phyloP scores from a whole-genome alignment of 1,284 basidiomycete species.

The Leccinum proliferum region DNA sequence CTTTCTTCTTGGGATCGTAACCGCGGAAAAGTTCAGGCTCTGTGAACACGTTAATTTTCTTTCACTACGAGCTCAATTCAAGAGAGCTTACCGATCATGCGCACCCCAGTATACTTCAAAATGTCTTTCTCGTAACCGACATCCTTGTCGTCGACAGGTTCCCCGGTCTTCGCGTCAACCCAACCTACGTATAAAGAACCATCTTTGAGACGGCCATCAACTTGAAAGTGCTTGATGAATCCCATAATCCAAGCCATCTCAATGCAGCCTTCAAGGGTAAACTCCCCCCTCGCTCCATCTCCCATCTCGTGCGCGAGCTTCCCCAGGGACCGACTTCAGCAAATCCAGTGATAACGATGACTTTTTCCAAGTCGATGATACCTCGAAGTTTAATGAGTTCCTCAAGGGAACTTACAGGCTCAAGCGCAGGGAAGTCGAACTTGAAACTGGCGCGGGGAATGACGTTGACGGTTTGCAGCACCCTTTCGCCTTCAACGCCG shows the following conservation, averaged over 20 bases:
- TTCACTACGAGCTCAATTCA: background rate
- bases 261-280: conserved; percentile 96
- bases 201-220: conserved; percentile 93
- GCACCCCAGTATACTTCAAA: conserved; percentile 88
- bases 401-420: conserved; percentile 58
- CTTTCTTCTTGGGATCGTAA: conserved; percentile 96
- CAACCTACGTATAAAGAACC: conserved; percentile 94
- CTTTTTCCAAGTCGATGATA: conserved; percentile 92
- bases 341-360: conserved; percentile 93
- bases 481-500: conserved; percentile 88
- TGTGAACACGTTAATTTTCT: conserved; percentile 29
- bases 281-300: conserved; percentile 93
- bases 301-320: conserved; percentile 97
- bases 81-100: conserved; percentile 75
- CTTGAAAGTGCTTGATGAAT: conserved; percentile 96
- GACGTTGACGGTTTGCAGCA: conserved; percentile 90
- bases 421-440: conserved; percentile 38
- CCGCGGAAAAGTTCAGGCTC: conserved; percentile 97
- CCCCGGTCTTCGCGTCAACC: conserved; percentile 93
- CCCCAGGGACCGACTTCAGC: conserved; percentile 99
- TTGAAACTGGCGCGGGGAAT: conserved; percentile 97
- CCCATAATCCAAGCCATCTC: conserved; percentile 99
- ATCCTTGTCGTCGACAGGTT: conserved; percentile 99
- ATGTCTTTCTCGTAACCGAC: conserved; percentile 97
- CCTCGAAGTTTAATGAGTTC: conserved; percentile 78